Evolutionary conservation across 148 eudicot species (phyloP), one percentile per base, ranked within the genome.

Genomic region (Chenopodium formosanum): DNA sequence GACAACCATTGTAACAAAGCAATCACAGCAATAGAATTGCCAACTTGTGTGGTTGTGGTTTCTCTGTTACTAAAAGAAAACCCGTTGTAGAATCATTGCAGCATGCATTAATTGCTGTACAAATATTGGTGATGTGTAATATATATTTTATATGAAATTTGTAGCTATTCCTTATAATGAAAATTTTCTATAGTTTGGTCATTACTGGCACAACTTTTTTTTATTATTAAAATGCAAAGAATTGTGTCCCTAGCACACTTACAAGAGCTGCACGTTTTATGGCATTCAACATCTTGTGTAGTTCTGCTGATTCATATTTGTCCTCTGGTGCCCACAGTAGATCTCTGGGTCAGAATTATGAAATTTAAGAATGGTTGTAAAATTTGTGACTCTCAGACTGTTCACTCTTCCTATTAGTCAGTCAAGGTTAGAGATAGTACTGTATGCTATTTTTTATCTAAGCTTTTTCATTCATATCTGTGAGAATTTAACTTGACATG

Each of bases 231-330:
- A 19, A 23, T 50, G 25, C 60, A 27, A 7, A 50, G 74, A 50
- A 7, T 52, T 40, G 44, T 78, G 48, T 50, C 22, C 10, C 17
- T 66, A 27, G 19, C 50, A 50, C 58, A 52, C 56, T 52, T 52
- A 31, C 16, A 48, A 40, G 44, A 70, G 66, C 74, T 31, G 13
- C 29, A 60, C n/a, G 11, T 73, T 44, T 73, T 64, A 4, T 60
- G 60, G 60, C 63, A 40, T 40, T 40, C 8, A 5, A 40, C 44
- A 40, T 56, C 60, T 73, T 73, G 9, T 34, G 16, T n/a, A 44
- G 81, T 50, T 14, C 22, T 72, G 74, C 74, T 78, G 53, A 58
- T 78, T 60, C 48, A 40, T 8, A 44, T 73, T 53, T 71, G 50
- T 60, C 31, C 14, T 11, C 32, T 78, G 25, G 66, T 65, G 67